phyloP scores from a whole-genome alignment of 2,329 filamentous ascomycete genomes.

The Pseudogymnoascus sp. region DNA sequence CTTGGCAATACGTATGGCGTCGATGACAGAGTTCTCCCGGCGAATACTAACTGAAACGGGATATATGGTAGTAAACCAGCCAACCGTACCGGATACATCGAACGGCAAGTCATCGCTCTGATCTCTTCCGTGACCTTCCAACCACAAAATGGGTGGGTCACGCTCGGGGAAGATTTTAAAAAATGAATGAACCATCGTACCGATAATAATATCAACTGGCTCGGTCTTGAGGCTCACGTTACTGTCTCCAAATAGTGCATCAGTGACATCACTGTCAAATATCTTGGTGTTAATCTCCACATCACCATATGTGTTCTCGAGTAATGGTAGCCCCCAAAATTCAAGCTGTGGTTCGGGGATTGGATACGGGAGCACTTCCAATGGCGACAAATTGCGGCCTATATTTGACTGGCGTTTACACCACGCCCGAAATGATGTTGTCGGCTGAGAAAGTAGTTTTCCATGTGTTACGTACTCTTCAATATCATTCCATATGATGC shows the following conservation, averaged over 20 bases:
- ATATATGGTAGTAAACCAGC: conserved; percentile 39
- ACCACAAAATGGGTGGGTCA: conserved; percentile 31
- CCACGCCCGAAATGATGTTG: conserved; percentile 29
- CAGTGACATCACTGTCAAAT: conserved; percentile 16
- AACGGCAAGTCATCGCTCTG: conserved; percentile 2
- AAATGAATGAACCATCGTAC: conserved; percentile 31
- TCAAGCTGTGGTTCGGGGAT: background rate
- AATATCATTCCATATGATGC: conserved; percentile 31
- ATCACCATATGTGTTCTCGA: background rate
- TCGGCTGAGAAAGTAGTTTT: conserved; percentile 14
- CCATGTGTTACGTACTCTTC: conserved; percentile 26
- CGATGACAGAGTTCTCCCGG: background rate
- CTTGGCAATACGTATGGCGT: background rate
- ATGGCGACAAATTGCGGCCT: background rate
- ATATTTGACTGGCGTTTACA: conserved; percentile 24
- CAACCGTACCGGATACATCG: conserved; percentile 32
- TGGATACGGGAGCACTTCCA: background rate
- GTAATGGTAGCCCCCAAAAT: background rate
- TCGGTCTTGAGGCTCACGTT: conserved; percentile 23
- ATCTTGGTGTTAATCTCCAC: background rate
- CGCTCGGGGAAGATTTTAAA: conserved; percentile 29
- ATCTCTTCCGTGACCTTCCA: conserved; percentile 37
- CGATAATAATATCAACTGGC: conserved; percentile 34
- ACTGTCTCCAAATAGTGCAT: conserved; percentile 28
- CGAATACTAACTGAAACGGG: conserved; percentile 19